Evolutionary conservation across 2,329 filamentous ascomycete species (phyloP), one percentile per base, ranked within the genome.

Genomic region (Fusarium beomiforme): DNA sequence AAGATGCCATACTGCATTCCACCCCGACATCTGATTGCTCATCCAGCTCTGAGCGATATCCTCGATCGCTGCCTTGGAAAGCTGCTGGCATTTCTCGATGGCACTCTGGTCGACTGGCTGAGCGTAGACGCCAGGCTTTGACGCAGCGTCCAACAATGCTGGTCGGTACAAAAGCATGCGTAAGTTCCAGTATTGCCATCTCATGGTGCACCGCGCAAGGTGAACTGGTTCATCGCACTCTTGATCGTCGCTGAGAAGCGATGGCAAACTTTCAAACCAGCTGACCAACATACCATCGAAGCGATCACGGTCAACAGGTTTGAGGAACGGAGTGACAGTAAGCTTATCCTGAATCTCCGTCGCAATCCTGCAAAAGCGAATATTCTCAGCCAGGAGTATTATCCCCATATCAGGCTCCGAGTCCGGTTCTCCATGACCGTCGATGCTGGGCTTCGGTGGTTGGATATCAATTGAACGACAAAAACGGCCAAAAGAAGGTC

Each of bases 1-100:
- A n/a, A 61, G 41, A 6, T 36, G 34, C 59, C 59, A 61, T n/a
- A 61, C 59, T 10, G 59, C 59, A 26, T 61, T 61, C 59, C 59
- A 61, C 5, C 59, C 53, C 3, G 59, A 61, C 53, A 61, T 61
- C 33, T 61, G 59, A 24, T 61, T n/a, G 5, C 7, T 46, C 9
- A 21, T 24, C 59, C 59, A 61, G 2, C 33, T 34, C 21, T 39
- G 42, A 31, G 53, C 26, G 39, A 61, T 46, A 41, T 61, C 59
- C 12, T 59, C 41, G n/a, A 59, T 33, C 1, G 41, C 11, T 8
- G 6, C 46, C 26, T 46, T 59, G 10, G 59, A 61, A 34, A 61
- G 34, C 21, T 46, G 41, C 6, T 61, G 59, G 7, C 59, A 61
- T 21, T 59, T 61, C 19, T 59, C 26, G 12, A 61, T 41, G 14